These are phyloP conservation scores for Dactylis glomerata DNA, from an alignment of 176 grass and related monocot species.

Conservation along the genomic window DNA sequence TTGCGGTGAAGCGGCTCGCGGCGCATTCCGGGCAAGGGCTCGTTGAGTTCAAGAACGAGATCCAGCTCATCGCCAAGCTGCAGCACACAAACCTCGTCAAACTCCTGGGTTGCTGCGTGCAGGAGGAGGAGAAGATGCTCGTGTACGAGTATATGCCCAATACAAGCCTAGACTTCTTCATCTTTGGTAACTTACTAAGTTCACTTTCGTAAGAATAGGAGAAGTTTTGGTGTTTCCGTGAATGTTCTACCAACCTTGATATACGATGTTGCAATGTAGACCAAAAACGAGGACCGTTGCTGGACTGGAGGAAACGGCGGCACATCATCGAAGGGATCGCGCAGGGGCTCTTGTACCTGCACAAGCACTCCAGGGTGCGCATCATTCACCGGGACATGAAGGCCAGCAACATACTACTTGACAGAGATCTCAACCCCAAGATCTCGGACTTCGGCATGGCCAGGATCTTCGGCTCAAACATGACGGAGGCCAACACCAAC, in stretches of 20 bases:
- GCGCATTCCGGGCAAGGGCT: slow-evolving; percentile 43
- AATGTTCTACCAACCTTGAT: neutral
- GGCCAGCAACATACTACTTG: slow-evolving; percentile 44
- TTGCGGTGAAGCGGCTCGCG: slow-evolving; percentile 56
- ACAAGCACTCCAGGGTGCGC: slow-evolving; percentile 44
- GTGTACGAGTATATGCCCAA: slow-evolving; percentile 73
- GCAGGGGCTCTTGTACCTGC: slow-evolving; percentile 49
- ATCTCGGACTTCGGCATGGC: slow-evolving; percentile 55
- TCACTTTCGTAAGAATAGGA: neutral
- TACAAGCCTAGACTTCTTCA: slow-evolving; percentile 52
- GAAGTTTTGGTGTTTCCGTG: too few relatives aligned
- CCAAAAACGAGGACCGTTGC: neutral
- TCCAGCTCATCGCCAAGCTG: slow-evolving; percentile 60
- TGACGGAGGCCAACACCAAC: slow-evolving; percentile 46
- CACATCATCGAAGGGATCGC: slow-evolving; percentile 38
- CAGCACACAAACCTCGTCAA: slow-evolving; percentile 69
- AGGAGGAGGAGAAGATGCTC: slow-evolving; percentile 63
- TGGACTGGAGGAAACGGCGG: slow-evolving; percentile 37
- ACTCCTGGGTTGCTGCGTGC: slow-evolving; percentile 49
- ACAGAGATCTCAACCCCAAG: slow-evolving; percentile 40
- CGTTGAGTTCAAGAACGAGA: slow-evolving; percentile 62
- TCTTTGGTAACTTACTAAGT: slow-evolving; percentile 35
- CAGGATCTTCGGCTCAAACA: slow-evolving; percentile 38
- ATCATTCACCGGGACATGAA: slow-evolving; percentile 55
- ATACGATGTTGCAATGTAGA: neutral